Evolutionary conservation across 257 asterid genomes (phyloP), one percentile per base, ranked within the genome.

Genomic region (Nicotiana tabacum): DNA sequence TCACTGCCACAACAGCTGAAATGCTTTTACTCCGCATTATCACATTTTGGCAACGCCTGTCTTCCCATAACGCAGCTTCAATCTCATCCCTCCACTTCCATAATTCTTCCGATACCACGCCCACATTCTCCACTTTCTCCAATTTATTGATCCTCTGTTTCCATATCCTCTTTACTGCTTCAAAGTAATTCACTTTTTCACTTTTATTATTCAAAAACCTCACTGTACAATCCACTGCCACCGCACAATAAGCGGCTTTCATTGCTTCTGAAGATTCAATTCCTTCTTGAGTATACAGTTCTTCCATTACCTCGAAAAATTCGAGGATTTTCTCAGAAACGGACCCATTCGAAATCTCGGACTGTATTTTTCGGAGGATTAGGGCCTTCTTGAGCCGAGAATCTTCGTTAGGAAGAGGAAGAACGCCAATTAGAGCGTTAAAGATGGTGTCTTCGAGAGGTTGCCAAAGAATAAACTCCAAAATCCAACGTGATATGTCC

Each of bases 51-150:
- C 55, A 48, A 37, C 43, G 85, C 24, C 80, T 29, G 39, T 92
- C 91, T 6, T 92, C 92, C 92, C 90, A 88, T 27, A 92, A 87
- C 0, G 98, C 93, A 6, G 90, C 91, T 87, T 93, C 94, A 27
- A 93, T 79, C 33, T 89, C 93, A 17, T 87, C 94, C 83, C 85
- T 91, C 98, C 98, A 95, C 27, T 37, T 69, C 88, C 64, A 68
- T 83, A 95, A 85, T 37, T 85, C 92, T 68, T 86, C 90, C 9
- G 74, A 80, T 13, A 58, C 53, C 6, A 78, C 33, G 33, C 82
- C 64, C 11, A 17, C 64, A n/a, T 21, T 76, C 32, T 76, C 80
- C 72, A 8, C 32, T 33, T 43, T 58, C 48, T 43, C 48, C 82
- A 77, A 15, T 10, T 43, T 58, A 27, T 66, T 16, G 27, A 78